phyloP scores from a whole-genome alignment of 2,329 filamentous ascomycete species.

The Beauveria rudraprayagi region DNA sequence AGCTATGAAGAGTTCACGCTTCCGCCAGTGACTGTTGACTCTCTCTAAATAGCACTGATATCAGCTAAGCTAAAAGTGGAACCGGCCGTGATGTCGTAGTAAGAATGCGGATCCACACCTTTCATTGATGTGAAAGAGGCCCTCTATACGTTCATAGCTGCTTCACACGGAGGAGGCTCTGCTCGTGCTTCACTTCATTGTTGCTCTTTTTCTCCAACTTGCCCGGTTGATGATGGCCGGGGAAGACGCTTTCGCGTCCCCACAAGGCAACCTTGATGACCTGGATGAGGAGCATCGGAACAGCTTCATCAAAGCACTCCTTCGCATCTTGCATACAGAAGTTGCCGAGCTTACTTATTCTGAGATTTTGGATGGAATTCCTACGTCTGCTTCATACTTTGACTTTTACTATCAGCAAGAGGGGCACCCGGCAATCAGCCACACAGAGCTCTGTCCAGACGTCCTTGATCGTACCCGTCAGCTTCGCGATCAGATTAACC shows the following conservation, averaged over 20 bases:
- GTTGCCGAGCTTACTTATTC: neutral
- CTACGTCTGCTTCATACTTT: neutral
- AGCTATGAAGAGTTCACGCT: neutral
- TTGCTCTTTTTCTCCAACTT: neutral
- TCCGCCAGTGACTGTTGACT: constrained; percentile 1
- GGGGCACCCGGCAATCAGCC: neutral
- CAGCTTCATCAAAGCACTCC: neutral
- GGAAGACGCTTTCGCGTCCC: neutral
- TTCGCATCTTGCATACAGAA: neutral
- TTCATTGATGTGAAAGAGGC: too few species aligned
- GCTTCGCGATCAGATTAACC: neutral
- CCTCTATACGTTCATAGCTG: too few species aligned
- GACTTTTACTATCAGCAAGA: neutral
- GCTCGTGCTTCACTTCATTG: neutral
- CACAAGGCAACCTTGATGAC: neutral
- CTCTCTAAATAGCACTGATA: neutral
- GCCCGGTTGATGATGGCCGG: neutral
- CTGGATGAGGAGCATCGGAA: neutral
- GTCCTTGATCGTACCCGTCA: neutral
- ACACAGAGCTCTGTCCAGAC: neutral
- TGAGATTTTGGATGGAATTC: neutral
- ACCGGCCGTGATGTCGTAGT: neutral
- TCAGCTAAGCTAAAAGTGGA: constrained; percentile 5
- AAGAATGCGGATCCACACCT: too few species aligned
- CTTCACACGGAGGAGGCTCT: too few species aligned